phyloP scores from a whole-genome alignment of 495 filamentous ascomycete genomes.

The Articulospora tetracladia region DNA sequence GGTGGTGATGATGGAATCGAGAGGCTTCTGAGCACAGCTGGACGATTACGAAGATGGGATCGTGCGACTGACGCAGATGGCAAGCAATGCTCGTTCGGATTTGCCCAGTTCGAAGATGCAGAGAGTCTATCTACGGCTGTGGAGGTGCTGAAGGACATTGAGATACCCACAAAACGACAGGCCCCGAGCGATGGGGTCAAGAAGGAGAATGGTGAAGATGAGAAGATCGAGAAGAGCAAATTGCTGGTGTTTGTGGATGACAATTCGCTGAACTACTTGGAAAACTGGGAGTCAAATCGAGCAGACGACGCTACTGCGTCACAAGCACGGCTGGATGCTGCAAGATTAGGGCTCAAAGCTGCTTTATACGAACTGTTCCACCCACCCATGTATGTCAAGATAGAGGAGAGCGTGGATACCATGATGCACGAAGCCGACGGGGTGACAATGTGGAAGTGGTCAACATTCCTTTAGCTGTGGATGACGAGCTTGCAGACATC shows the following conservation, averaged over 20 bases:
- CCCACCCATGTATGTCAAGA: constrained; percentile 51
- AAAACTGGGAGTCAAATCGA: constrained; percentile 66
- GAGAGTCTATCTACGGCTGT: constrained; percentile 84
- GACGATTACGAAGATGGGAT: constrained; percentile 80
- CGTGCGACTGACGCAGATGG: constrained; percentile 75
- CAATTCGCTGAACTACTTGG: constrained; percentile 71
- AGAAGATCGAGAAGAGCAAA: constrained; percentile 63
- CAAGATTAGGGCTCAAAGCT: constrained; percentile 56
- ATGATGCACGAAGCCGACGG: constrained; percentile 63
- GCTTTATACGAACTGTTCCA: constrained; percentile 70
- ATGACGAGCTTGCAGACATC: constrained; percentile 95
- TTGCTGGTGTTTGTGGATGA: constrained; percentile 79
- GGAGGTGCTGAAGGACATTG: constrained; percentile 79
- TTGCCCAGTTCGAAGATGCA: constrained; percentile 93
- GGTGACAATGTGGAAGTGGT: constrained; percentile 75
- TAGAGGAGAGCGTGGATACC: constrained; percentile 61
- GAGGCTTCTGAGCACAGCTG: constrained; percentile 71
- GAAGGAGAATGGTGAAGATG: constrained; percentile 39
- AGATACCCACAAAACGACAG: constrained; percentile 79
- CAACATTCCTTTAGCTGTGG: constrained; percentile 82
- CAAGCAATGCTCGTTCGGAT: constrained; percentile 86
- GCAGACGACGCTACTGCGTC: constrained; percentile 60
- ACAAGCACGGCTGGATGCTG: constrained; percentile 65
- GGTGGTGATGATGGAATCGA: constrained; percentile 82
- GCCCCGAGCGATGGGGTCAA: constrained; percentile 40